Base-by-base conservation (phyloP, 805 yeast genomes). In the Blastobotrys peoriensis region DNA sequence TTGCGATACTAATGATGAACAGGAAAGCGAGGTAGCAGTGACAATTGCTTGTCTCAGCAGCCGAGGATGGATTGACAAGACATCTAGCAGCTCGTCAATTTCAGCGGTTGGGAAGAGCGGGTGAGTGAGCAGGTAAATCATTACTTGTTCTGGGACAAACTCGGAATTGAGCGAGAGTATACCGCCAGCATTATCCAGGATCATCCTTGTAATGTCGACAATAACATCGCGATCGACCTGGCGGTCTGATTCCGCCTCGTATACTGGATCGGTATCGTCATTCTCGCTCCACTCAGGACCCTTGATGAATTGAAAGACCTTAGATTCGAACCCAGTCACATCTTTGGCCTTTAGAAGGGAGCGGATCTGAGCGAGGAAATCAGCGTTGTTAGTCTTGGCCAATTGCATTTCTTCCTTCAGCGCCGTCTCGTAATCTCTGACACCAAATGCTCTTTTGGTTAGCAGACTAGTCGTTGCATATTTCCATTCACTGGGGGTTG, bases 11-110 rank as follows among this genome's bases (percentile, higher is more conserved):
- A 89, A 68, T 47, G 85, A 95, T 3, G 62, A 61, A 38, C 83
- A 70, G 5, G 83, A 73, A 33, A 88, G 64, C 45, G 80, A 79
- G 4, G 85, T 81, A 48, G 93, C 83, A 0, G 93, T 81, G 10
- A 81, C 84, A 40, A 87, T 75, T 1, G 94, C 91, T 61, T 85
- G 95, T 64, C 87, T 78, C 61, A 83, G 72, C 46, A 88, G 70
- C 48, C 83, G 75, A 30, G 86, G 81, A 47, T 74, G 70, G 8
- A 73, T 64, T 38, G 72, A 70, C 21, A 86, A 66, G 33, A 65
- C 67, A 13, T 68, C 58, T 36, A 91, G 64, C 37, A 89, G 61
- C 1, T 79, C 79, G 3, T 66, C 63, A 6, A 86, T 69, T 48
- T 71, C 74, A 16, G 70, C 65, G 13, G 68, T 62, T 6, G 97